Base-by-base conservation (phyloP, 306 rosid genomes). In the Dicorynia guianensis region DNA sequence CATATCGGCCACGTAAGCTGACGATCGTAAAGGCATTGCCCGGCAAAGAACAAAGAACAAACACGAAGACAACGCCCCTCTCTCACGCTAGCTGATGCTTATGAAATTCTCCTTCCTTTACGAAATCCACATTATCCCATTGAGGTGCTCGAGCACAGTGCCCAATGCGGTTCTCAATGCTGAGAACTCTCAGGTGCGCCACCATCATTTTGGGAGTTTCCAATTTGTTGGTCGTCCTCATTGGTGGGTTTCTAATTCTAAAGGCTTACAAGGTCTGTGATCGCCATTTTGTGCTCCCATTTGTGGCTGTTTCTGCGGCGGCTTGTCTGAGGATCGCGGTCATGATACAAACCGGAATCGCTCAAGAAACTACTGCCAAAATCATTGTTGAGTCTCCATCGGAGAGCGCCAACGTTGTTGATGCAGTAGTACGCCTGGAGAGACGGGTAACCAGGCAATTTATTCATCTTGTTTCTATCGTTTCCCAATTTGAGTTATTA, bases 301-400 rank as follows among this genome's bases (percentile, higher is more conserved):
- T 88, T 60, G 5, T 74, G 9, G 70, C 48, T 1, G 87, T 88
- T 4, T 76, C 91, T 5, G 0, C 84, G 4, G 53, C 36, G 25
- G 80, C 98, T 8, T 57, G 72, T 25, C 7, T 91, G 11, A 72
- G 93, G 46, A 60, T 93, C 18, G 13, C 60, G 3, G 75, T 76
- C 60, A 88, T 89, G 90, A 58, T 87, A n/a, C 86, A 46, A 18
- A 86, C 86, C 38, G 97, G 86, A 2, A 6, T 85, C 8, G 92
- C 93, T 11, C 97, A 93, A 67, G 78, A 77, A 30, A 84, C 89
- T 55, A 87, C 91, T 17, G 98, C 97, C 60, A 72, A 35, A 7
- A 55, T 80, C 71, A 85, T 93, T 40, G 85, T 91, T 6, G 70
- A 87, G 8, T 71, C 85, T 5, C 82, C 82, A 0, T 50, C 80